A percentile compares a stretch with the other conserved stretches of the same genome.
Conservation (phyloP, 768 basidiomycete species). For the Rossbeevera mucosa region DNA sequence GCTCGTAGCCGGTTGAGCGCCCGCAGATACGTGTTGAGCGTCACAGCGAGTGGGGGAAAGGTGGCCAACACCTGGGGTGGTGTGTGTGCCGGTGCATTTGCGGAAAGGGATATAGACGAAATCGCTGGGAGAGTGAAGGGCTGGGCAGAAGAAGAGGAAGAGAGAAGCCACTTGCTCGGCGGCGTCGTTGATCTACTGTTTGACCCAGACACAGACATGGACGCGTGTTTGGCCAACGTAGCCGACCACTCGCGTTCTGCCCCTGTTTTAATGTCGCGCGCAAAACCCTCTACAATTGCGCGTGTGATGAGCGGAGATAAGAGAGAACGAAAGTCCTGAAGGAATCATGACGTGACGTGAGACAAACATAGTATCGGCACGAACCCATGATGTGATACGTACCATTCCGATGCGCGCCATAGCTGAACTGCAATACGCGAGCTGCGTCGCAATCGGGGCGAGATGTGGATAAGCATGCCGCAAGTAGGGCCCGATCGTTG, state of each 20-base stretch:
- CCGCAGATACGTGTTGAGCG: conserved; percentile 67
- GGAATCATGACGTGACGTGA: neutral
- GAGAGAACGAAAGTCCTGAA: conserved; percentile 61
- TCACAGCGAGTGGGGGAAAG: conserved; percentile 70
- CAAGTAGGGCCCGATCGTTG: conserved; percentile 58
- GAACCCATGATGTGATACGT: conserved; percentile 3
- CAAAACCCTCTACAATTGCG: conserved; percentile 57
- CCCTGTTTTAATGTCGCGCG: conserved; percentile 35
- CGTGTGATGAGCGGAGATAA: conserved; percentile 62
- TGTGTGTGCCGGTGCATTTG: conserved; percentile 45
- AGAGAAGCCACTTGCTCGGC: conserved; percentile 53
- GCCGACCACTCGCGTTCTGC: conserved; percentile 35
- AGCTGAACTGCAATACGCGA: conserved; percentile 89
- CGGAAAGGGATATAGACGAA: conserved; percentile 16
- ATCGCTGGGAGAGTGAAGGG: conserved; percentile 20
- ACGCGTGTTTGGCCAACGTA: conserved; percentile 22
- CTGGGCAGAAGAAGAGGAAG: conserved; percentile 26
- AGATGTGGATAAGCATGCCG: conserved; percentile 55
- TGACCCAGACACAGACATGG: conserved; percentile 1
- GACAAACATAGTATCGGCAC: neutral
- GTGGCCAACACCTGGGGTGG: conserved; percentile 69
- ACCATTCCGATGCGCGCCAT: conserved; percentile 88
- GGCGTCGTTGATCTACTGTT: conserved; percentile 15
- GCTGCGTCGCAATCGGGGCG: conserved; percentile 87
- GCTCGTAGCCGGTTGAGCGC: conserved; percentile 78